Evolutionary conservation across 257 asterid species (phyloP).

Genomic region (Apocynum venetum): DNA sequence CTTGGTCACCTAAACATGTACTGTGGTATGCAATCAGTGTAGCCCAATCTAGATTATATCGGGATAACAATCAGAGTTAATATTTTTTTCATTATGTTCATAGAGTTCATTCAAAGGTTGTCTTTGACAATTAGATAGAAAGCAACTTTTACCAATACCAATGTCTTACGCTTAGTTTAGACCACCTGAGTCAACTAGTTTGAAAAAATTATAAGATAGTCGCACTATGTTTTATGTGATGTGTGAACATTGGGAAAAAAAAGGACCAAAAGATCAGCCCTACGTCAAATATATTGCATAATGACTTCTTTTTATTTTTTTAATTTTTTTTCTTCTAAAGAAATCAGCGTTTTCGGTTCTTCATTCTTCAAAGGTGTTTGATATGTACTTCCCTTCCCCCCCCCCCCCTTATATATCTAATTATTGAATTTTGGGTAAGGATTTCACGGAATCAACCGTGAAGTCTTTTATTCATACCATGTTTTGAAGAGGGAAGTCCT

Average conservation of each 20-base stretch:
- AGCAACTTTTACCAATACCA: background rate
- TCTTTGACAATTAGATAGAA: background rate
- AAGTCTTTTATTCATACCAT: background rate
- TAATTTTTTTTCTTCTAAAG: background rate
- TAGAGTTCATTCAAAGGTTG: background rate
- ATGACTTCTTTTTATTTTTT: background rate
- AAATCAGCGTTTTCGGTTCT: background rate
- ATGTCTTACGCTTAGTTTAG: background rate
- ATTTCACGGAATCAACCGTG: background rate
- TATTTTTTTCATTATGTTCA: background rate
- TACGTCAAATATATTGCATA: background rate
- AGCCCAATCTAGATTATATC: background rate
- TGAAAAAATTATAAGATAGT: background rate
- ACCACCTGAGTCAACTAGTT: background rate
- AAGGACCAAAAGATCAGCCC: background rate
- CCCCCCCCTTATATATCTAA: no score
- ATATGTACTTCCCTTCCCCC: no score
- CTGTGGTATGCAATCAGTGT: background rate
- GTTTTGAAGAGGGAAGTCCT: background rate
- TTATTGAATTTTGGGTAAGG: background rate
- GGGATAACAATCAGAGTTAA: no score
- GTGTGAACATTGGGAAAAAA: background rate
- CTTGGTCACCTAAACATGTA: background rate
- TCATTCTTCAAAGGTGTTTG: no score
- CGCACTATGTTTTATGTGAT: background rate